A percentile compares a stretch with the other conserved stretches of the same genome.
These are phyloP conservation scores for Colletotrichum navitas DNA, from an alignment of 2,329 filamentous ascomycete genomes.

Conservation along the genomic window DNA sequence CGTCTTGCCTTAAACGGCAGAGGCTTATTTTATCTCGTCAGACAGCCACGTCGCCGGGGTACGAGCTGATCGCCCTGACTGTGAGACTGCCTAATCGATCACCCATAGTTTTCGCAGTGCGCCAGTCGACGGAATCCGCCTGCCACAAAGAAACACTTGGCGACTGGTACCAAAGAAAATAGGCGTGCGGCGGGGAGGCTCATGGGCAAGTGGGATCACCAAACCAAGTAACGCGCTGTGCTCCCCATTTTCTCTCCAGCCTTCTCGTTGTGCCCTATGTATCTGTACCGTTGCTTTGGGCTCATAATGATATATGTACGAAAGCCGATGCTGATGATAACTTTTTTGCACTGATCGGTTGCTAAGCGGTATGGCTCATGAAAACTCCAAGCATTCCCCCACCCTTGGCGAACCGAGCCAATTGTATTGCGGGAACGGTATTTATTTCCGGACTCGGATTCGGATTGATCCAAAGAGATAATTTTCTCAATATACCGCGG, in stretches of 20 bases:
- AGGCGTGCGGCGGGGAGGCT: not conserved
- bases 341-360: not conserved
- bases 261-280: not conserved
- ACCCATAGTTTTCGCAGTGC: slow-evolving; percentile 13
- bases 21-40: slow-evolving; percentile 29
- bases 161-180: slow-evolving; percentile 10
- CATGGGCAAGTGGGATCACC: not conserved
- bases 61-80: slow-evolving; percentile 28
- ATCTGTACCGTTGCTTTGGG: too few relatives aligned
- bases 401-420: not conserved
- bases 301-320: not conserved
- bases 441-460: slow-evolving; percentile 2
- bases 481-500: not conserved
- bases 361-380: not conserved
- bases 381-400: not conserved
- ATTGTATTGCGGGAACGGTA: slow-evolving; percentile 14
- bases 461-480: not conserved
- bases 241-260: not conserved
- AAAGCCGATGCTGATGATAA: not conserved
- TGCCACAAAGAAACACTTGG: slow-evolving; percentile 19
- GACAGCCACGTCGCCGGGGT: slow-evolving; percentile 28
- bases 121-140: slow-evolving; percentile 24
- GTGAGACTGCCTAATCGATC: slow-evolving; percentile 19
- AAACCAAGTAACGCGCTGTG: not conserved
- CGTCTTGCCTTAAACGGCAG: slow-evolving; percentile 25